Percentiles rank a stretch among this genome's conserved stretches.
Conservation (phyloP, 768 basidiomycete genomes). For the Gymnopilus junonius region DNA sequence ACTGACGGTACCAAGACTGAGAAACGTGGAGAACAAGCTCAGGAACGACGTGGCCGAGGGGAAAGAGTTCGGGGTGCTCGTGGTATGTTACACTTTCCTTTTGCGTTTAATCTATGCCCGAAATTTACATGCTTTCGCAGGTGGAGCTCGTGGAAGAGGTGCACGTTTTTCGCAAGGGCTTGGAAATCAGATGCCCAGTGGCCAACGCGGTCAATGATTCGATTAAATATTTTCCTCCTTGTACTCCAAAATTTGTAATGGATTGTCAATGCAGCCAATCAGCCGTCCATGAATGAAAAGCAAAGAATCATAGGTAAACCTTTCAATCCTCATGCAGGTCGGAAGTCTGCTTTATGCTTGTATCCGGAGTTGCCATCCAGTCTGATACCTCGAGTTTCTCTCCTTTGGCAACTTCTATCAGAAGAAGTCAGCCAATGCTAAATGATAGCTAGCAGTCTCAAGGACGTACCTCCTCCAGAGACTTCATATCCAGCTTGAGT, state of each 20-base stretch:
- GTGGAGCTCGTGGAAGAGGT: constrained; percentile 72
- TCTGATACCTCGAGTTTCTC: constrained; percentile 43
- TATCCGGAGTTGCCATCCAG: constrained; percentile 37
- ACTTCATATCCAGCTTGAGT: constrained; percentile 84
- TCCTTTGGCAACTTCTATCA: constrained; percentile 53
- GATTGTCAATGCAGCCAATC: not conserved
- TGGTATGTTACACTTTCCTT: constrained; percentile 41
- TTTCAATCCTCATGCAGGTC: not conserved
- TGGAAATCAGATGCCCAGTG: constrained; percentile 73
- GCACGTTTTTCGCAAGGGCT: constrained; percentile 84
- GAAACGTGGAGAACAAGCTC: constrained; percentile 79
- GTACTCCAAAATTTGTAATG: not conserved
- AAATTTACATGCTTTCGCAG: constrained; percentile 32
- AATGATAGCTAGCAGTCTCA: not conserved
- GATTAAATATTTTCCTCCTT: not conserved
- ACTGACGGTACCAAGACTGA: constrained; percentile 74
- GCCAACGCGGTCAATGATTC: constrained; percentile 33
- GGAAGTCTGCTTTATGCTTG: constrained; percentile 8
- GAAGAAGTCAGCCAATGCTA: not conserved
- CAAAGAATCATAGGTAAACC: not conserved
- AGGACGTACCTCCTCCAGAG: constrained; percentile 55
- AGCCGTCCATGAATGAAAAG: not conserved
- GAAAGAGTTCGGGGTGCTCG: constrained; percentile 68
- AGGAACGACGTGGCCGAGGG: constrained; percentile 77
- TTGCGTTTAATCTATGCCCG: not conserved